phyloP scores from a whole-genome alignment of 495 filamentous ascomycete species.

The Letharia columbiana region DNA sequence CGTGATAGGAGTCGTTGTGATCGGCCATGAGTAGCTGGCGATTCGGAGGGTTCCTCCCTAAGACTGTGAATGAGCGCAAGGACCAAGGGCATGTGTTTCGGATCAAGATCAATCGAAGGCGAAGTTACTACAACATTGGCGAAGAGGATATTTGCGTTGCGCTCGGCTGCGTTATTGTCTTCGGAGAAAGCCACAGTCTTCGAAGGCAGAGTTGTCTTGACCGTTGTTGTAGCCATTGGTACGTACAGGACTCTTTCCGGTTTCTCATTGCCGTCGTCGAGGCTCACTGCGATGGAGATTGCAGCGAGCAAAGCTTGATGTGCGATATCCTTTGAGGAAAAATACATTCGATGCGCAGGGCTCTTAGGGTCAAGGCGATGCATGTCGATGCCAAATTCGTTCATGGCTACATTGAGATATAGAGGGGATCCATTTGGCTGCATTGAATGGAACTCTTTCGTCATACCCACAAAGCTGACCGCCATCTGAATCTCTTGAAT shows the following conservation, averaged over 20 bases:
- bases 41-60: conserved; percentile 41
- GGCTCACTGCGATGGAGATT: conserved; percentile 80
- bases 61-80: conserved; percentile 60
- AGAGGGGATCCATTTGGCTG: conserved; percentile 59
- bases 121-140: conserved; percentile 95
- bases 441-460: conserved; percentile 60
- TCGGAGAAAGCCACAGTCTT: conserved; percentile 80
- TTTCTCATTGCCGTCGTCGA: conserved; percentile 79
- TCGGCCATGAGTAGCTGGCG: conserved; percentile 30
- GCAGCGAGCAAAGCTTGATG: conserved; percentile 92
- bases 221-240: conserved; percentile 94
- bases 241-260: conserved; percentile 85
- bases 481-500: conserved; percentile 96
- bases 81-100: conserved; percentile 79
- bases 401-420: conserved; percentile 81
- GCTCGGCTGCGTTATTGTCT: conserved; percentile 66
- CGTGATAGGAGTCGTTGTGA: conserved; percentile 72
- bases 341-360: conserved; percentile 98
- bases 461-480: conserved; percentile 82
- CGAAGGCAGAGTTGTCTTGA: conserved; percentile 88
- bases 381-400: conserved; percentile 88
- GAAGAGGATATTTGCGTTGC: conserved; percentile 93
- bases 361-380: conserved; percentile 89
- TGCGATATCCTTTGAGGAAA: conserved; percentile 82
- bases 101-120: conserved; percentile 90